Evolutionary conservation across 352 stramenopile species (phyloP).

Genomic region (Achlya hypogyna): DNA sequence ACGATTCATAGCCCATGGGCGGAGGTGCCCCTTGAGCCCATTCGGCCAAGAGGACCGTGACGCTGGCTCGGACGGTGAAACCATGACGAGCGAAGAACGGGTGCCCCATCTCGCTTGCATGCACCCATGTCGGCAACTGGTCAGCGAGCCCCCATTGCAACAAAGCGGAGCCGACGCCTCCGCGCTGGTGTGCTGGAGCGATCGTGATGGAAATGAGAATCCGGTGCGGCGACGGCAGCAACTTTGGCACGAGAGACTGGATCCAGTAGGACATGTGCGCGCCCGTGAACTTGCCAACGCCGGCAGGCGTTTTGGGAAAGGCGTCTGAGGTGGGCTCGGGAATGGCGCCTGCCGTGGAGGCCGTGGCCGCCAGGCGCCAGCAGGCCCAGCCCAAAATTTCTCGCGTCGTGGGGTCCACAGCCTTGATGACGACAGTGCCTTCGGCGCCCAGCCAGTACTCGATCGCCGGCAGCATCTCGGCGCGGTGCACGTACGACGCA

Average conservation of each 20-base stretch:
- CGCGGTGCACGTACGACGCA: background rate
- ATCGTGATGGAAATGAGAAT: slow-evolving; percentile 4
- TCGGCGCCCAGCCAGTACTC: background rate
- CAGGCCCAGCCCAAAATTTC: background rate
- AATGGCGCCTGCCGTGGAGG: background rate
- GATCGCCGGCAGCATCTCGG: background rate
- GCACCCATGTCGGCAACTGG: background rate
- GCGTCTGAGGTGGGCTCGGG: background rate
- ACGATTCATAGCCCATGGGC: background rate
- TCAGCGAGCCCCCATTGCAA: background rate
- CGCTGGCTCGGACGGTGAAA: background rate
- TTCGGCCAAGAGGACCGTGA: background rate
- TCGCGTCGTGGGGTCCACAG: background rate
- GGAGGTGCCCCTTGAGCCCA: background rate
- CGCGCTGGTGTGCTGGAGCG: background rate
- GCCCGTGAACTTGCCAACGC: background rate
- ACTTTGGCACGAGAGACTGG: background rate
- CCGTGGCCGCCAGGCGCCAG: background rate
- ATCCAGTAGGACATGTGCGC: slow-evolving; percentile 1
- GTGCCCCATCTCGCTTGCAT: background rate
- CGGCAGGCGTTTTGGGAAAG: background rate
- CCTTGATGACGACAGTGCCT: background rate
- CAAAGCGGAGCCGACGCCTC: background rate
- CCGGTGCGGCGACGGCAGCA: background rate
- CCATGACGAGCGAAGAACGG: background rate